Conservation (phyloP, 148 eudicot species). For the Fallopia convolvulus region DNA sequence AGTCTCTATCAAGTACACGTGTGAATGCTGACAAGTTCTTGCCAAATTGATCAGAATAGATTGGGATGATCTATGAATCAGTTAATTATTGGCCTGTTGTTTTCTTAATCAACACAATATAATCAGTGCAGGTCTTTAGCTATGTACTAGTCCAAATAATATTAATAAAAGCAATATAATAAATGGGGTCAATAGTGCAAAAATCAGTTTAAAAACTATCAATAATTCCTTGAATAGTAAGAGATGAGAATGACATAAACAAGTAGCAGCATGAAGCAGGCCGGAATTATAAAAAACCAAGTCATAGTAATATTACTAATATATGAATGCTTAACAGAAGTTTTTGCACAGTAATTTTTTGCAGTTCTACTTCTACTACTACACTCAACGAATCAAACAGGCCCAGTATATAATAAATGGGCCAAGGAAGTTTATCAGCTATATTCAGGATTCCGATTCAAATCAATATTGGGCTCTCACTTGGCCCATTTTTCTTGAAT, state of each 20-base stretch:
- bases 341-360: no score
- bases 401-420: no score
- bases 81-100: background rate
- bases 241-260: background rate
- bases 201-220: background rate
- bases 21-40: constrained; percentile 1
- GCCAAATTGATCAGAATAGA: background rate
- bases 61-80: background rate
- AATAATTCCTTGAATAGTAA: background rate
- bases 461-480: no score
- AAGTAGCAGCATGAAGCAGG: constrained; percentile 8
- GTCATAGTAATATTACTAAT: background rate
- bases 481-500: no score
- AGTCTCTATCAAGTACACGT: background rate
- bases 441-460: no score
- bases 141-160: background rate
- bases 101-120: background rate
- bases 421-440: no score
- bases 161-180: background rate
- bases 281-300: background rate
- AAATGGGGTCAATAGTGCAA: background rate
- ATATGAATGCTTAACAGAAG: no score
- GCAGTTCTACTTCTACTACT: no score
- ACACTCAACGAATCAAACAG: no score
- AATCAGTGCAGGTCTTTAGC: background rate